These are phyloP conservation scores for Hericium coralloides DNA, from an alignment of 768 basidiomycete species.

Conservation along the genomic window DNA sequence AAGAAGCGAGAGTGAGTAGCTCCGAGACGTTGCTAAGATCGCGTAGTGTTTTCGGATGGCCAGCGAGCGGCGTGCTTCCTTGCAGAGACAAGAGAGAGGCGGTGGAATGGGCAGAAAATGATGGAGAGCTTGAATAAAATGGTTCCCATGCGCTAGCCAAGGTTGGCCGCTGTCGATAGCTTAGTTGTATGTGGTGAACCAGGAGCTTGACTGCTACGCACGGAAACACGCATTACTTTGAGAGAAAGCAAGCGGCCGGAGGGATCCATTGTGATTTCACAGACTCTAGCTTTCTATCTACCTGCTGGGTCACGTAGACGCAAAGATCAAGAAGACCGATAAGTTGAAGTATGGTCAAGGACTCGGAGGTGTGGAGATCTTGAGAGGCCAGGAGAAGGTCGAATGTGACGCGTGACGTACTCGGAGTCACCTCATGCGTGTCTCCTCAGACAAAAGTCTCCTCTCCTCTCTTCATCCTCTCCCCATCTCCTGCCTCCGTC, in stretches of 20 bases:
- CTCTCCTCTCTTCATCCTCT: too few species aligned
- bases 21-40: slow-evolving; percentile 76
- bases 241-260: slow-evolving; percentile 62
- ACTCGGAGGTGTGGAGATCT: too few species aligned
- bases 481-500: too few species aligned
- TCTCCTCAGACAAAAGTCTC: too few species aligned
- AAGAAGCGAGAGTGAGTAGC: slow-evolving; percentile 69
- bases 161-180: slow-evolving; percentile 48
- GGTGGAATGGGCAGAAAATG: slow-evolving; percentile 75
- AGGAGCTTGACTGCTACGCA: slow-evolving; percentile 32
- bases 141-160: slow-evolving; percentile 76
- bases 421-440: too few species aligned
- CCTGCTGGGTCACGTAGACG: too few species aligned
- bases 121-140: slow-evolving; percentile 76
- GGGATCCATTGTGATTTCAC: slow-evolving; percentile 30
- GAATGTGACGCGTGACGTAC: too few species aligned
- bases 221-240: slow-evolving; percentile 85
- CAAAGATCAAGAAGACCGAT: too few species aligned
- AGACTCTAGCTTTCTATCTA: too few species aligned
- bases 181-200: neutral
- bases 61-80: slow-evolving; percentile 56
- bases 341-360: too few species aligned
- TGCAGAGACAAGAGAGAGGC: slow-evolving; percentile 72
- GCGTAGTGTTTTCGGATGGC: slow-evolving; percentile 76
- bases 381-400: too few species aligned